Evolutionary conservation across 2,329 filamentous ascomycete species (phyloP).

Genomic region (Apiospora sp.): DNA sequence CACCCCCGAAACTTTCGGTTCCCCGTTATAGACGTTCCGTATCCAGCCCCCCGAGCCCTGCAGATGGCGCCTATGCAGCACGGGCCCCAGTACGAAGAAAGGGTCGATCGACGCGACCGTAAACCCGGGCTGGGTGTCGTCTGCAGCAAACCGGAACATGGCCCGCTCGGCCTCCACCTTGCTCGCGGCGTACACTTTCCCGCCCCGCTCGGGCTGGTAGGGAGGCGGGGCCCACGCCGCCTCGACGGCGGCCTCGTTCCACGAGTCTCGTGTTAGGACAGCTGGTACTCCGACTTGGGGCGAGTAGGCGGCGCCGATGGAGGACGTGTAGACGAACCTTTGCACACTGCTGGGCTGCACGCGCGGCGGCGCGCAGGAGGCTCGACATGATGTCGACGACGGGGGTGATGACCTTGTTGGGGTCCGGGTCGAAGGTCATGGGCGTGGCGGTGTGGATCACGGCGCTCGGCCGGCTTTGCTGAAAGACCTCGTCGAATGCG

Average conservation of each 20-base stretch:
- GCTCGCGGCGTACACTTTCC: slow-evolving; percentile 40
- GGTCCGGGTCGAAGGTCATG: background rate
- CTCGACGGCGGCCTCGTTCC: background rate
- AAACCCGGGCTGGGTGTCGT: slow-evolving; percentile 28
- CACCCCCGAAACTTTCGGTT: background rate
- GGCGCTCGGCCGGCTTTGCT: slow-evolving; percentile 41
- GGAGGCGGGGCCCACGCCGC: slow-evolving; percentile 40
- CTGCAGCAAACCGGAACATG: slow-evolving; percentile 40
- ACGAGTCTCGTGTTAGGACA: background rate
- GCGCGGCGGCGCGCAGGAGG: background rate
- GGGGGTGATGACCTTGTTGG: background rate
- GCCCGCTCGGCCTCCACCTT: slow-evolving; percentile 43
- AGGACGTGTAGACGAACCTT: slow-evolving; percentile 7
- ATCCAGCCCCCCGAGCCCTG: background rate
- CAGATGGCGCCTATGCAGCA: slow-evolving; percentile 32
- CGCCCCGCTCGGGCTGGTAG: slow-evolving; percentile 28
- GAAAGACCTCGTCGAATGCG: slow-evolving; percentile 48
- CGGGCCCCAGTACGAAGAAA: background rate
- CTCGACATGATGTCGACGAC: background rate
- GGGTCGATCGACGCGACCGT: background rate
- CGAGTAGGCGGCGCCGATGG: background rate
- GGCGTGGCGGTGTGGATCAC: background rate
- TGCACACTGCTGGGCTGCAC: background rate
- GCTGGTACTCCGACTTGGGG: background rate
- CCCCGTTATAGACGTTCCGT: background rate